Base-by-base conservation (phyloP, 176 grass and related monocot species). In the Aegilops tauschii region DNA sequence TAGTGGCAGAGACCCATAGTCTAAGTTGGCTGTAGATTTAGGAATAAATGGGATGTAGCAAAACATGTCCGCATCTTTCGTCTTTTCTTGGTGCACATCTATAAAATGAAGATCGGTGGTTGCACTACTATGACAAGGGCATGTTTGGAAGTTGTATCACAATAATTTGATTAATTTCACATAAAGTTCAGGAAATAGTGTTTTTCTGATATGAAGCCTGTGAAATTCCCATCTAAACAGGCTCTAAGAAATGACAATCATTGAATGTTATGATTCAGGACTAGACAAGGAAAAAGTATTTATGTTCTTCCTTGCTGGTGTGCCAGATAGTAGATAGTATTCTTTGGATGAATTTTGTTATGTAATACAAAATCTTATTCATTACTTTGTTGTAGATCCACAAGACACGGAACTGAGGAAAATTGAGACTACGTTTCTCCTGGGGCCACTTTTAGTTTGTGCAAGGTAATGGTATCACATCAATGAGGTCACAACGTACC, bases 341-440 rank as follows among this genome's bases (percentile, higher is more conserved):
- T 69, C 16, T 59, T 16, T 44, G 6, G 72, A 79, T 69, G 17
- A 36, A 61, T 75, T 82, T 42, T 80, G 25, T 32, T 76, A 12
- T 63, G 44, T 59, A 28, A 37, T 72, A 31, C 63, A 21, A 45
- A 74, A 20, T 84, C 16, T 9, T 36, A 87, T 91, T 50, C 28
- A 21, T 69, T 8, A 25, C 31, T 85, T 32, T 31, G 5, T 88
- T 88, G 65, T 85, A 98, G 93, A 95, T n/a, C 79, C 93, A 59
- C 86, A 84, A 89, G 96, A 95, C 77, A 61, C 83, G 25, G 80
- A 87, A 37, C 84, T 98, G 85, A 90, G 92, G 32, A 92, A 89
- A 79, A 71, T 95, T 69, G 96, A 98, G 81, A 95, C 89, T 92
- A 92, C 96, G 13, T 98, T 98, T 92, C 87, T 98, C 29, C 77